phyloP scores from a whole-genome alignment of 306 rosid species.

The Luffa acutangula region DNA sequence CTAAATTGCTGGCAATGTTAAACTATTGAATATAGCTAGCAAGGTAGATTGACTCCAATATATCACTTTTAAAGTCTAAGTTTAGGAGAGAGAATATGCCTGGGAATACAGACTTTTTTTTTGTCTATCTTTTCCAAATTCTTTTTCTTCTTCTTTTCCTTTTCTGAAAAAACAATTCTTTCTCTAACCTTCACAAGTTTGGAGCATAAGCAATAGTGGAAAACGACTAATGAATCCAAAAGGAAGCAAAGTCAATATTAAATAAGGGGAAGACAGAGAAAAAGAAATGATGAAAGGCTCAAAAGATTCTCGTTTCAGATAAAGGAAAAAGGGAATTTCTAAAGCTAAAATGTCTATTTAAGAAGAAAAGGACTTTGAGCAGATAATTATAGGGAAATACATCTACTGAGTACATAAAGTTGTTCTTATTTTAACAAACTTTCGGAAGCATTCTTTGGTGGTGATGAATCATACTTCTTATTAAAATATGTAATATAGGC shows the following conservation, averaged over 20 bases:
- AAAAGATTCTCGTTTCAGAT: slow-evolving; percentile 7
- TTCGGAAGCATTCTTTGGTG: slow-evolving; percentile 3
- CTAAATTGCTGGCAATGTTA: slow-evolving; percentile 1
- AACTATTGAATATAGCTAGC: slow-evolving; percentile 5
- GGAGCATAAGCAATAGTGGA: background rate
- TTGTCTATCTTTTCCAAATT: background rate
- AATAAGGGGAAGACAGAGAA: background rate
- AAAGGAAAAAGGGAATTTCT: slow-evolving; percentile 5
- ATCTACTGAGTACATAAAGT: background rate
- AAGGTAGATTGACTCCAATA: background rate
- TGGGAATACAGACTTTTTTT: background rate
- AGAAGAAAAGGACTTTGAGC: background rate
- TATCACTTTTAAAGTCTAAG: background rate
- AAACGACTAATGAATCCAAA: slow-evolving; percentile 3
- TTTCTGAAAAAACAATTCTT: background rate
- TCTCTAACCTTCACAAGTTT: background rate
- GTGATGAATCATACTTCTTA: slow-evolving; percentile 1
- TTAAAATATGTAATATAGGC: background rate
- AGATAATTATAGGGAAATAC: background rate
- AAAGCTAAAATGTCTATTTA: slow-evolving; percentile 4
- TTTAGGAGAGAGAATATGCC: slow-evolving; percentile 4
- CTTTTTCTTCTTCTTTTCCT: background rate
- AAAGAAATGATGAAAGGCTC: slow-evolving; percentile 11
- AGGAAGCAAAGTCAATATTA: slow-evolving; percentile 8
- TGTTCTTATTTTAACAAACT: slow-evolving; percentile 7